Evolutionary conservation across 2,329 filamentous ascomycete species (phyloP).

Genomic region (Diaporthe longicolla): DNA sequence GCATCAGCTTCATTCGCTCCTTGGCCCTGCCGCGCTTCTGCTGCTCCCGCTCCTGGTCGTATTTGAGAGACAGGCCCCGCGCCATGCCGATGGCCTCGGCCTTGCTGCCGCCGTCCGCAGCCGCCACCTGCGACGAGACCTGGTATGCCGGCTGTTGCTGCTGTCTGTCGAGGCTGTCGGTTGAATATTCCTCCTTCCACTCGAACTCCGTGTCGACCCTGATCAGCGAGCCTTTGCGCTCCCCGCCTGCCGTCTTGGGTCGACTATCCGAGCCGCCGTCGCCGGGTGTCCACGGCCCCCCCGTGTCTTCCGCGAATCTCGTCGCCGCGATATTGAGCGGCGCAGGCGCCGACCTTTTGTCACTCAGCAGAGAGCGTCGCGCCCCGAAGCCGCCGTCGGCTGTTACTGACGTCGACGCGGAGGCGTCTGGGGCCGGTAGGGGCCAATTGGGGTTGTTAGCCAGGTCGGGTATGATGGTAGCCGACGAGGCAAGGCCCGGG

Average conservation of each 20-base stretch:
- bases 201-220: constrained; percentile 24
- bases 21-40: constrained; percentile 33
- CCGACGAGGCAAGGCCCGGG: constrained; percentile 37
- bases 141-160: neutral
- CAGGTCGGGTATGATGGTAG: constrained; percentile 28
- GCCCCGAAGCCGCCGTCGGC: constrained; percentile 29
- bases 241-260: constrained; percentile 18
- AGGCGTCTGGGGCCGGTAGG: constrained; percentile 32
- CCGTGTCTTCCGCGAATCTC: constrained; percentile 33
- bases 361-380: constrained; percentile 10
- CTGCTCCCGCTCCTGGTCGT: constrained; percentile 35
- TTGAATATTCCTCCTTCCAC: constrained; percentile 34
- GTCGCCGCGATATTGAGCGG: constrained; percentile 42
- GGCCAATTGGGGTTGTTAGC: constrained; percentile 41
- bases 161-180: neutral
- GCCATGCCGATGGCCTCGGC: constrained; percentile 52
- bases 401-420: neutral
- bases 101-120: constrained; percentile 4
- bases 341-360: constrained; percentile 38
- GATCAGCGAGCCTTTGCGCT: constrained; percentile 19
- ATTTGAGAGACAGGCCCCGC: constrained; percentile 50
- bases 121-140: neutral
- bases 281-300: constrained; percentile 35
- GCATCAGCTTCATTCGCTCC: constrained; percentile 30
- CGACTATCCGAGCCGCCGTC: neutral